Evolutionary conservation across 2,329 filamentous ascomycete species (phyloP).

Genomic region (Neopestalotiopsis clavispora): DNA sequence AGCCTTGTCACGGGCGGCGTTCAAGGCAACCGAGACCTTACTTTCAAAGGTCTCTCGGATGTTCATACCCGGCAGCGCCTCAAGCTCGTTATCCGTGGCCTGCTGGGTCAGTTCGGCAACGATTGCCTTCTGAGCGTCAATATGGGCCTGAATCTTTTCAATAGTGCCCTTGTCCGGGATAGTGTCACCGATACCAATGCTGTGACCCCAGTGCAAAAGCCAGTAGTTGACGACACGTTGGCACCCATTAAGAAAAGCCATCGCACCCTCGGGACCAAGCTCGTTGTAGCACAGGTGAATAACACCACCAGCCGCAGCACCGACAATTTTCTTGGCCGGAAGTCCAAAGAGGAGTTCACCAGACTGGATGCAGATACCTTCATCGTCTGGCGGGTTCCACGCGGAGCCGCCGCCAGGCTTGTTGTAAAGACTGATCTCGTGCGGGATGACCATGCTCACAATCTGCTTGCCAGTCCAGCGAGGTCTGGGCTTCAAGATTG

Average conservation of each 20-base stretch:
- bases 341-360: constrained; percentile 91
- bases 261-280: constrained; percentile 81
- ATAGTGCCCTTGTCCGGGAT: constrained; percentile 90
- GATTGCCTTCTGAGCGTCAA: constrained; percentile 80
- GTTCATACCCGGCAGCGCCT: constrained; percentile 97
- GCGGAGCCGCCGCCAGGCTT: constrained; percentile 64
- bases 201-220: constrained; percentile 95
- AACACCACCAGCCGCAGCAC: constrained; percentile 87
- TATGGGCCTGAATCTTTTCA: constrained; percentile 79
- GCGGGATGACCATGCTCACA: constrained; percentile 88
- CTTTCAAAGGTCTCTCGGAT: constrained; percentile 98
- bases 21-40: constrained; percentile 92
- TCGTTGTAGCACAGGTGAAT: constrained; percentile 98
- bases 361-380: constrained; percentile 80
- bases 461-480: constrained; percentile 99
- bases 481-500: constrained; percentile 90
- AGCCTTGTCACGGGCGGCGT: constrained; percentile 94
- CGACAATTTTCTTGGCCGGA: constrained; percentile 91
- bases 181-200: constrained; percentile 97
- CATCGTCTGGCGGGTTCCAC: constrained; percentile 69
- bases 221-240: constrained; percentile 97
- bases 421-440: constrained; percentile 79
- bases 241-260: constrained; percentile 94
- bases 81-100: constrained; percentile 85
- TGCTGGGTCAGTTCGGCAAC: constrained; percentile 76